Base-by-base conservation (phyloP, 2,329 filamentous ascomycete species). In the Neofusicoccum ribis region DNA sequence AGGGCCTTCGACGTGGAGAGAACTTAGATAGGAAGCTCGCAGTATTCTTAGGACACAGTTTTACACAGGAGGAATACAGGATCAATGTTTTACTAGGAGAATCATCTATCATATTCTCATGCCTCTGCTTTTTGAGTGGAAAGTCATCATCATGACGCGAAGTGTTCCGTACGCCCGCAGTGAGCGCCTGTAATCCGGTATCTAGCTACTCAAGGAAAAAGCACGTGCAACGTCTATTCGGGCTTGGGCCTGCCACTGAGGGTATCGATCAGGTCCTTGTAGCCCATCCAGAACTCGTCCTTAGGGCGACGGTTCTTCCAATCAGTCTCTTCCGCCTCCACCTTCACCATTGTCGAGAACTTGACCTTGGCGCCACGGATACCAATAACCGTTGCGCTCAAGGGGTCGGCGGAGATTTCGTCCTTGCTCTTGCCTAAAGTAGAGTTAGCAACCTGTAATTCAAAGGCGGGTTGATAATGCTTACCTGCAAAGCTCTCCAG, bases 231-330 rank as follows among this genome's bases (percentile, higher is more conserved):
- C 39, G n/a, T 27, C 50, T 56, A 63, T 27, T 54, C 37, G 20
- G 61, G 61, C 61, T 63, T 65, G 27, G 56, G 64, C 66, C 92
- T 84, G 2, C 93, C 94, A 59, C 90, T 91, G 37, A 99, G 81
- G 39, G 92, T 89, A 76, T 99, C 91, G 2, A 97, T 93, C 34
- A 92, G 87, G 58, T 89, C 84, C 79, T 92, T 91, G 77, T 97
- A 82, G 58, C 83, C 84, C 71, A 91, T 82, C 95, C 95, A 99
- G 82, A 92, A 93, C 70, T 95, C 91, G 63, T 88, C 80, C 79
- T 88, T 91, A 52, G 95, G 94, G 59, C 95, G 85, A 59, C 95
- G 85, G 77, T 96, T 93, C 69, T 88, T 87, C 95, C 95, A 99
- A 81, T 99, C 94, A 3, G 95, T 98, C 73, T 93, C 91, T 27